phyloP scores from a whole-genome alignment of 768 basidiomycete genomes.

The Lactarius quietus region DNA sequence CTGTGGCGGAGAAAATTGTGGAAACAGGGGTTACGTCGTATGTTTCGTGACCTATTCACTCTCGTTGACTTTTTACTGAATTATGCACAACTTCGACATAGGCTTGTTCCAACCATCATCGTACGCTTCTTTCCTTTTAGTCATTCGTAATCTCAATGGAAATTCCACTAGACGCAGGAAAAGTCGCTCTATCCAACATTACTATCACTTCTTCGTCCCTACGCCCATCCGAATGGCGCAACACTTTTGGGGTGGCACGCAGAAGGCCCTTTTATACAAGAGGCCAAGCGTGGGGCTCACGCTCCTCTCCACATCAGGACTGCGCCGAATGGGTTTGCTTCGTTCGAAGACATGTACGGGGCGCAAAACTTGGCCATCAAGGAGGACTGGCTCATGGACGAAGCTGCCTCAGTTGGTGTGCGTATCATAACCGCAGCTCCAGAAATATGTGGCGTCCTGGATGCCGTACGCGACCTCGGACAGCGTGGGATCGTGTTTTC shows the following conservation, averaged over 20 bases:
- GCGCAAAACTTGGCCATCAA: constrained; percentile 54
- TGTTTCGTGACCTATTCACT: constrained; percentile 35
- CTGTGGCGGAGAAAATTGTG: constrained; percentile 70
- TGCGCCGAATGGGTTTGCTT: constrained; percentile 58
- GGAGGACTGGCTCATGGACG: constrained; percentile 65
- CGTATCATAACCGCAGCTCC: constrained; percentile 86
- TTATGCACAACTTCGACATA: constrained; percentile 8
- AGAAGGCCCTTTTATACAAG: constrained; percentile 85
- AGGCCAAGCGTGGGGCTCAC: constrained; percentile 83
- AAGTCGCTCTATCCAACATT: constrained; percentile 69
- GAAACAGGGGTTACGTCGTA: constrained; percentile 89
- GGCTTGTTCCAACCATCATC: constrained; percentile 46
- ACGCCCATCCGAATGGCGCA: constrained; percentile 59
- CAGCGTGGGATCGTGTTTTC: constrained; percentile 71
- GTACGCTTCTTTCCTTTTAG: constrained; percentile 40
- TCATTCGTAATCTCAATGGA: background rate
- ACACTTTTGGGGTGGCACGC: constrained; percentile 85
- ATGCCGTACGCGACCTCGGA: constrained; percentile 54
- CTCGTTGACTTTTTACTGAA: constrained; percentile 7
- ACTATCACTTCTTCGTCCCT: constrained; percentile 63
- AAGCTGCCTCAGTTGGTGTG: constrained; percentile 46
- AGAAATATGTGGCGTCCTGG: constrained; percentile 80
- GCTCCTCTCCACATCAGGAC: constrained; percentile 58
- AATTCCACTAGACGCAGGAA: constrained; percentile 62
- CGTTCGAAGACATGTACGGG: constrained; percentile 76